phyloP scores from a whole-genome alignment of 257 asterid genomes.

The Solanum medicagineum region DNA sequence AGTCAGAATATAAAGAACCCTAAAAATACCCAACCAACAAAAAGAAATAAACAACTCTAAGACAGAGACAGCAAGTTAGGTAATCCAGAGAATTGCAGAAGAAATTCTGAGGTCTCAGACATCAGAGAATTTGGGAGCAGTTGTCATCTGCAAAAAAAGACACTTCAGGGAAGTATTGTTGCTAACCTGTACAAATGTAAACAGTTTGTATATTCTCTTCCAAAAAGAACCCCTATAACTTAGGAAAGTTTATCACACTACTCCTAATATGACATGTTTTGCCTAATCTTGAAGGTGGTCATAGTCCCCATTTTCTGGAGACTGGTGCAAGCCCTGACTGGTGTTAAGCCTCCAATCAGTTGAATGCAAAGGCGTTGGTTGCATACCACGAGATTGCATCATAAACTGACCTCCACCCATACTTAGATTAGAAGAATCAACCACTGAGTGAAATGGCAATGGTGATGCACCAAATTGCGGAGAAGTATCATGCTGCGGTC shows the following conservation, averaged over 20 bases:
- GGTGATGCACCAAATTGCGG: slow-evolving; percentile 30
- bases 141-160: slow-evolving; percentile 6
- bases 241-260: background rate
- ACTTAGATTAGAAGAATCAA: slow-evolving; percentile 29
- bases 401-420: slow-evolving; percentile 30
- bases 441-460: slow-evolving; percentile 23
- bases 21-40: background rate
- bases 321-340: slow-evolving; percentile 25
- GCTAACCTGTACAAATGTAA: slow-evolving; percentile 24
- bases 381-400: slow-evolving; percentile 23
- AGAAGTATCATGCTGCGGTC: slow-evolving; percentile 18
- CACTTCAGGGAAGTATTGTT: background rate
- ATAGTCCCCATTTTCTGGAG: slow-evolving; percentile 38
- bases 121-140: background rate
- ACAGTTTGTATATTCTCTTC: slow-evolving; percentile 1
- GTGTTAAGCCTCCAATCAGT: slow-evolving; percentile 31
- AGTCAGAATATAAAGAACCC: background rate
- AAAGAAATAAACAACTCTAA: background rate
- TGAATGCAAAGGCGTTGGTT: slow-evolving; percentile 20
- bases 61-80: background rate
- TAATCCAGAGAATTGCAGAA: background rate
- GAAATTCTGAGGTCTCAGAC: background rate
- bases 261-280: background rate
- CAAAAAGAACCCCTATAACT: slow-evolving; percentile 5
- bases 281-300: slow-evolving; percentile 20